Evolutionary conservation across 768 basidiomycete genomes (phyloP), one percentile per base, ranked within the genome.

Genomic region (Porphyrellus cyaneotinctus): DNA sequence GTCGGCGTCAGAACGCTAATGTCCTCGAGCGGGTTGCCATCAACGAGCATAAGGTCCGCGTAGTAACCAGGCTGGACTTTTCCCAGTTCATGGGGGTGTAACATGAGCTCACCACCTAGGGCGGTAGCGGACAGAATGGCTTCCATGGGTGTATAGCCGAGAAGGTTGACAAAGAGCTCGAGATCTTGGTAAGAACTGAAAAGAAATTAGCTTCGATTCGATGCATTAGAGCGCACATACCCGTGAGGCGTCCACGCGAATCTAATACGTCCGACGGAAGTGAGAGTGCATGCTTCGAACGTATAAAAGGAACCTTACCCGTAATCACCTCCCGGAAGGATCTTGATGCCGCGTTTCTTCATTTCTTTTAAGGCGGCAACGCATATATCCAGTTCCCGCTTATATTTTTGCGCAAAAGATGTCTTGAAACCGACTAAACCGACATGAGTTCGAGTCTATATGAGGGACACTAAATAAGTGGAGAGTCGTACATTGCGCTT

Each of bases 311-410:
- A 42, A 24, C 5, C 4, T 54, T 57, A 69, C 69, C 72, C 72
- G 37, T 73, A 73, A 49, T 73, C 72, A 22, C 71, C 72, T 0
- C 72, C 72, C 1, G 72, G 71, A 41, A 73, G 66, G 23, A 73
- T 28, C 51, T 67, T 72, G 38, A 72, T 68, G 1, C 70, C 72
- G 0, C 71, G 66, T 23, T 22, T 64, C 50, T 65, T 65, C 72
- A 73, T 72, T 51, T 71, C 72, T 44, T 71, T 70, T 46, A 72
- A 36, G 7, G 62, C 71, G 12, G 67, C 64, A 11, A 71, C 55
- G 15, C 64, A 65, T 22, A 71, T 64, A 22, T 68, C 71, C 6
- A 72, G 48, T 31, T 73, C 72, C 12, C 71, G 60, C 28, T 51
- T 59, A 30, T 65, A 73, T 9, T 58, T 64, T n/a, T 23, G 46